A percentile compares a stretch with the other conserved stretches of the same genome.
phyloP scores from a whole-genome alignment of 805 yeast genomes.

The Candida palmyrensis region DNA sequence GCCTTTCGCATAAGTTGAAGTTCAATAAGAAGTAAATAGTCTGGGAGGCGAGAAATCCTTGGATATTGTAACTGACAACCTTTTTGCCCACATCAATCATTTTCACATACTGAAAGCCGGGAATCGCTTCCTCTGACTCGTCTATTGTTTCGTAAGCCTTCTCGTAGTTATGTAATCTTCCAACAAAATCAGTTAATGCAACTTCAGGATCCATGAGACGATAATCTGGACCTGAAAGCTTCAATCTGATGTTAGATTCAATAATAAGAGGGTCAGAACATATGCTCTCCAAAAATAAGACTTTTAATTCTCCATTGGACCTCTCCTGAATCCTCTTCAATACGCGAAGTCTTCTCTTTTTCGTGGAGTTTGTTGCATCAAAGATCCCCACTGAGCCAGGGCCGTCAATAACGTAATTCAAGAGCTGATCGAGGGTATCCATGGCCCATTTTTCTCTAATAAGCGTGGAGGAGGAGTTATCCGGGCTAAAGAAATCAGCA shows the following conservation, averaged over 20 bases:
- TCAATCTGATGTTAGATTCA: conserved; percentile 78
- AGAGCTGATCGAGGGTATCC: conserved; percentile 80
- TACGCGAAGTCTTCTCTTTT: conserved; percentile 55
- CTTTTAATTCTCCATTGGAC: conserved; percentile 61
- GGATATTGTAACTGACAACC: conserved; percentile 86
- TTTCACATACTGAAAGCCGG: conserved; percentile 77
- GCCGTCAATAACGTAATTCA: conserved; percentile 75
- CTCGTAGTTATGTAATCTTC: conserved; percentile 77
- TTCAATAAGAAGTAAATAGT: conserved; percentile 85
- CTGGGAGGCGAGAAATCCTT: conserved; percentile 85
- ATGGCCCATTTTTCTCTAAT: conserved; percentile 93
- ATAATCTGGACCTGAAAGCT: conserved; percentile 92
- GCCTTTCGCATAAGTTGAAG: conserved; percentile 83
- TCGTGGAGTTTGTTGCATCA: conserved; percentile 80
- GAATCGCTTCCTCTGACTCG: conserved; percentile 66
- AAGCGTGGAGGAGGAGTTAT: conserved; percentile 55
- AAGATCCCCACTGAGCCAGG: conserved; percentile 90
- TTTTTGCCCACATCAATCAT: conserved; percentile 96
- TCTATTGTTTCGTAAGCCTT: conserved; percentile 88
- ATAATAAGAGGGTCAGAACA: conserved; percentile 78
- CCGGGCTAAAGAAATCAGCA: conserved; percentile 85
- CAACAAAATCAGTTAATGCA: conserved; percentile 78
- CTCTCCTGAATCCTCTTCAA: conserved; percentile 52
- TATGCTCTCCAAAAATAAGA: conserved; percentile 78
- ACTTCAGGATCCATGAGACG: conserved; percentile 73